Evolutionary conservation across 768 basidiomycete species (phyloP).

Genomic region (Phlegmacium glaucopus): DNA sequence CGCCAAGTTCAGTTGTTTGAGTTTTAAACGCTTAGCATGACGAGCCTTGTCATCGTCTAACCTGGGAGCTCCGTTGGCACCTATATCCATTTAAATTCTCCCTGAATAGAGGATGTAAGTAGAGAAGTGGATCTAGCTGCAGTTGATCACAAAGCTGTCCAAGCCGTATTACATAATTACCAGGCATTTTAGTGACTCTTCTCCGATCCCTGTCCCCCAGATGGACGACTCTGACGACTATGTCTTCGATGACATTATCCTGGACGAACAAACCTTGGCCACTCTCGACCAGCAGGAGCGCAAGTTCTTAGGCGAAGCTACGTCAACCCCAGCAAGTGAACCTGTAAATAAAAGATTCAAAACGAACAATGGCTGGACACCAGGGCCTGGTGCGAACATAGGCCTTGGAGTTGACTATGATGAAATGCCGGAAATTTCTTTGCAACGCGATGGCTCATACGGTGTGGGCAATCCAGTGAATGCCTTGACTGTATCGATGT

Average conservation of each 20-base stretch:
- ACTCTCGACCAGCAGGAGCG: slow-evolving; percentile 58
- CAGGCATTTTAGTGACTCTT: too few species aligned
- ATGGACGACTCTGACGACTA: slow-evolving; percentile 70
- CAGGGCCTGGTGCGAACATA: slow-evolving; percentile 23
- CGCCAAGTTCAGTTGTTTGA: slow-evolving; percentile 56
- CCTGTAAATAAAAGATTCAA: slow-evolving; percentile 54
- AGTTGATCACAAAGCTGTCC: too few species aligned
- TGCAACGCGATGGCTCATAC: slow-evolving; percentile 59
- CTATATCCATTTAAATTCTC: slow-evolving; percentile 27
- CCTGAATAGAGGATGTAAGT: not conserved
- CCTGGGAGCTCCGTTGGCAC: slow-evolving; percentile 25
- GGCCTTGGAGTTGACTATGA: slow-evolving; percentile 39
- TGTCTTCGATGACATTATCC: slow-evolving; percentile 56
- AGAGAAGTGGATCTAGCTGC: not conserved
- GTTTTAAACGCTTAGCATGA: slow-evolving; percentile 50
- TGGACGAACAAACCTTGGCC: slow-evolving; percentile 62
- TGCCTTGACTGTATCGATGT: not conserved
- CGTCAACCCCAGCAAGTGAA: slow-evolving; percentile 23
- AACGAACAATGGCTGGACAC: slow-evolving; percentile 43
- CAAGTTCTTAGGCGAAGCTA: slow-evolving; percentile 30
- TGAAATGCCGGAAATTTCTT: slow-evolving; percentile 59
- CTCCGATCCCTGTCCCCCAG: too few species aligned
- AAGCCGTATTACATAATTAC: not conserved
- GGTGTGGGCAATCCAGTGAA: slow-evolving; percentile 24
- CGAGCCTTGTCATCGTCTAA: slow-evolving; percentile 47